Conservation (phyloP, 2,329 filamentous ascomycete species). For the Exserohilum rostratum region DNA sequence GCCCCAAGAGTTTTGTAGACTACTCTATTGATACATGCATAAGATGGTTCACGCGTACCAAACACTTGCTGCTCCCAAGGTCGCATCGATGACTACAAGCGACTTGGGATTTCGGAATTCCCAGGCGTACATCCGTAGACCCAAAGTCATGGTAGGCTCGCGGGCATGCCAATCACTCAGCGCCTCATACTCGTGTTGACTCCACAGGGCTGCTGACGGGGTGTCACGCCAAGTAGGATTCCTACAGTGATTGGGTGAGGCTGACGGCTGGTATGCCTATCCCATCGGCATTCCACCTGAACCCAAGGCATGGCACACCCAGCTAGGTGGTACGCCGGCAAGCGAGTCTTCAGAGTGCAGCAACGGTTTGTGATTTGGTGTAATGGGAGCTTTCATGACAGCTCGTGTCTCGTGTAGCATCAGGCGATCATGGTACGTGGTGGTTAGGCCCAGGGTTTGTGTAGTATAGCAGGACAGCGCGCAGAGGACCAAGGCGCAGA, state of each 20-base stretch:
- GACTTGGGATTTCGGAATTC: neutral
- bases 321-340: constrained; percentile 3
- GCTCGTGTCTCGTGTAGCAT: constrained; percentile 5
- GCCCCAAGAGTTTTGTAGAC: neutral
- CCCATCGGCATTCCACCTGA: neutral
- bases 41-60: neutral
- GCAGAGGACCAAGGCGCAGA: neutral
- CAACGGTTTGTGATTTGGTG: constrained; percentile 6
- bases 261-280: neutral
- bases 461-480: neutral
- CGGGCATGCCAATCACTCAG: neutral
- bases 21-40: neutral
- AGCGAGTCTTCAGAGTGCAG: constrained; percentile 9
- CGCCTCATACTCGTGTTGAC: constrained; percentile 1
- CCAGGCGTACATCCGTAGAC: neutral
- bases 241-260: constrained; percentile 6
- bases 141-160: constrained; percentile 1
- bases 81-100: neutral
- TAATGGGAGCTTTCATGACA: constrained; percentile 3
- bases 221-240: neutral
- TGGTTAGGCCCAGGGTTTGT: constrained; percentile 2
- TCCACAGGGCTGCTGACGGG: constrained; percentile 22
- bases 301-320: constrained; percentile 3
- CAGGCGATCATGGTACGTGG: neutral
- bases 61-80: neutral